phyloP scores from a whole-genome alignment of 164 flowering plant genomes.

The Akebia trifoliata region DNA sequence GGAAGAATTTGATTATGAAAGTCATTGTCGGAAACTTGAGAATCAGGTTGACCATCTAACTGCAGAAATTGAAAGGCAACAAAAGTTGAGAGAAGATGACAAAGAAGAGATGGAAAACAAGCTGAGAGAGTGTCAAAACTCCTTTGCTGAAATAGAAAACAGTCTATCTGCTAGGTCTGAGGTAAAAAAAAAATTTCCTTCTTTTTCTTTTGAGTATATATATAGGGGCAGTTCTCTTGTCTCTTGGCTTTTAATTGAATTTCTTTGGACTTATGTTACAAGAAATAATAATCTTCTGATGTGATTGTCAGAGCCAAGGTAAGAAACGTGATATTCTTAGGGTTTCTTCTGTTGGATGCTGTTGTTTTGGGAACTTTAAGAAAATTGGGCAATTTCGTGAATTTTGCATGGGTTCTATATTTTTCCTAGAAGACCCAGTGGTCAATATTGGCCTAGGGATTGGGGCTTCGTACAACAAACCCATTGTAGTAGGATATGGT shows the following conservation, averaged over 20 bases:
- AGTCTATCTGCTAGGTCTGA: constrained; percentile 53
- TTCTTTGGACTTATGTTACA: not conserved
- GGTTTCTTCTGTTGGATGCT: not conserved
- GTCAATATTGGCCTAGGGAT: no score
- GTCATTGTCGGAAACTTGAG: constrained; percentile 77
- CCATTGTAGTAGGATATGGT: no score
- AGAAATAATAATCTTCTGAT: not conserved
- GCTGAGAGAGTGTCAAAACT: constrained; percentile 41
- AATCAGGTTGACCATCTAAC: constrained; percentile 66
- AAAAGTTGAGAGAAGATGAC: constrained; percentile 50
- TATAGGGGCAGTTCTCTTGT: not conserved
- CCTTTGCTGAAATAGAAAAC: constrained; percentile 50
- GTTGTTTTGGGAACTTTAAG: not conserved
- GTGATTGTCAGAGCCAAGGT: no score
- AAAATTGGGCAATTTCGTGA: no score
- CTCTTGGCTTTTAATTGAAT: not conserved
- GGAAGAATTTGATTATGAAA: constrained; percentile 92
- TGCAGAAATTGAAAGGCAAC: constrained; percentile 66
- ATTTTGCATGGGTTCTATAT: no score
- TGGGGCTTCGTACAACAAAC: no score
- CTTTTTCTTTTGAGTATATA: constrained; percentile 8
- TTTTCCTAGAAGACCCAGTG: no score
- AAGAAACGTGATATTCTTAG: no score
- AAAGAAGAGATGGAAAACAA: constrained; percentile 40
- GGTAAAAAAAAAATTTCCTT: no score